Conservation (phyloP, 768 basidiomycete species). For the Obba rivulosa region DNA sequence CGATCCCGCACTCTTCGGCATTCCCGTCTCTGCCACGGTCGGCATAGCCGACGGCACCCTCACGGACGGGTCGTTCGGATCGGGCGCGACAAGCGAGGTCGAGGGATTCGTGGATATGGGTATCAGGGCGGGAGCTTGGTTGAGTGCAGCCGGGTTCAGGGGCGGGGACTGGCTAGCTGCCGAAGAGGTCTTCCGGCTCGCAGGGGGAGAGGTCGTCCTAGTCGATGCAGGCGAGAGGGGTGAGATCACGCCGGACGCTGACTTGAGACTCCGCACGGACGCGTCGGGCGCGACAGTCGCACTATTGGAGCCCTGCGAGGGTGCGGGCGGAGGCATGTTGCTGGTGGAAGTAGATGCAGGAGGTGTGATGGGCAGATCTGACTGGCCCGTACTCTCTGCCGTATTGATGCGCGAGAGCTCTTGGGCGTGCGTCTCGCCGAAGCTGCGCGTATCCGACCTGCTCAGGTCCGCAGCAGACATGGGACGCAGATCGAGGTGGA, state of each 20-base stretch:
- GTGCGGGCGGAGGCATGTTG: slow-evolving; percentile 9
- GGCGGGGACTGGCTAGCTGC: slow-evolving; percentile 15
- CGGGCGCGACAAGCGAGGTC: slow-evolving; percentile 22
- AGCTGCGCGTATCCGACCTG: slow-evolving; percentile 73
- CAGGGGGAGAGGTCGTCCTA: neutral
- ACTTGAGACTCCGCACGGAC: neutral
- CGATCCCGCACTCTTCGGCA: slow-evolving; percentile 59
- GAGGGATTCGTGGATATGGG: slow-evolving; percentile 12
- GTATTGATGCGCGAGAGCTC: slow-evolving; percentile 59
- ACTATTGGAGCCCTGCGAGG: slow-evolving; percentile 8
- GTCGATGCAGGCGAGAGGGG: neutral
- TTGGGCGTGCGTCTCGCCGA: slow-evolving; percentile 76
- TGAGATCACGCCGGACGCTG: neutral
- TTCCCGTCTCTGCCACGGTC: slow-evolving; percentile 71
- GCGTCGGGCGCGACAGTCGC: slow-evolving; percentile 16
- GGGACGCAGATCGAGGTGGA: slow-evolving; percentile 42
- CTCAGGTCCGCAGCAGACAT: slow-evolving; percentile 48
- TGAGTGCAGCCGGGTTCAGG: slow-evolving; percentile 25
- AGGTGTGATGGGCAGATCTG: slow-evolving; percentile 38
- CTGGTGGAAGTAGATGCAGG: slow-evolving; percentile 23
- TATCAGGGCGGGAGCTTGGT: slow-evolving; percentile 25
- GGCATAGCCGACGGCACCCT: slow-evolving; percentile 37
- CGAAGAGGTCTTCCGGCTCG: slow-evolving; percentile 11
- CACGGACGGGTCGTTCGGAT: slow-evolving; percentile 22
- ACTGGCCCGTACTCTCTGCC: slow-evolving; percentile 21